Evolutionary conservation across 148 eudicot species (phyloP).

Genomic region (Fagopyrum tataricum): DNA sequence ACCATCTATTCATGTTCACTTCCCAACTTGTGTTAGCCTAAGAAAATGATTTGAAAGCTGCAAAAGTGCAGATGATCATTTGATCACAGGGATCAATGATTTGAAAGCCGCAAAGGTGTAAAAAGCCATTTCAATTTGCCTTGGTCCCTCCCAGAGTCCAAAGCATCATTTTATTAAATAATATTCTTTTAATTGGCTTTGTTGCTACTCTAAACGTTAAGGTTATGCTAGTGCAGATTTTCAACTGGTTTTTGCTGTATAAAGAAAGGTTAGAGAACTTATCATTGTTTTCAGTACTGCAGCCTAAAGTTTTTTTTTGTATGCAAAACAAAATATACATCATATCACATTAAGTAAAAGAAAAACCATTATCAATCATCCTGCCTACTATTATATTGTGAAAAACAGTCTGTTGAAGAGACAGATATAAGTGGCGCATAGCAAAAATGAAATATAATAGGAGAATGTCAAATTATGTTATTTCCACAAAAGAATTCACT

Average conservation of each 20-base stretch:
- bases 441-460: not conserved
- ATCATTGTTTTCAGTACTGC: not conserved
- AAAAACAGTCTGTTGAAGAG: not conserved
- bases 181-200: not conserved
- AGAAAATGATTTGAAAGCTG: not conserved
- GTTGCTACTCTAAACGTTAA: not conserved
- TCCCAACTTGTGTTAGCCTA: not conserved
- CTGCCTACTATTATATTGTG: not conserved
- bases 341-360: not conserved
- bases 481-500: constrained; percentile 10
- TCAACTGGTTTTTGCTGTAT: too few species aligned
- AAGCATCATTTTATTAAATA: not conserved
- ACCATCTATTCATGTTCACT: not conserved
- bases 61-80: constrained; percentile 1
- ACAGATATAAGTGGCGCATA: constrained; percentile 1
- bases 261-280: too few species aligned
- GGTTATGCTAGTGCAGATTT: not conserved
- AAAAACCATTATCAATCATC: not conserved
- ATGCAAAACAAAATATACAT: not conserved
- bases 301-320: not conserved
- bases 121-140: constrained; percentile 1
- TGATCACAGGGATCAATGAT: not conserved
- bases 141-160: not conserved
- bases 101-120: not conserved
- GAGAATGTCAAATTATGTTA: not conserved